Evolutionary conservation across 352 stramenopile genomes (phyloP).

Genomic region (Peronospora farinosa): DNA sequence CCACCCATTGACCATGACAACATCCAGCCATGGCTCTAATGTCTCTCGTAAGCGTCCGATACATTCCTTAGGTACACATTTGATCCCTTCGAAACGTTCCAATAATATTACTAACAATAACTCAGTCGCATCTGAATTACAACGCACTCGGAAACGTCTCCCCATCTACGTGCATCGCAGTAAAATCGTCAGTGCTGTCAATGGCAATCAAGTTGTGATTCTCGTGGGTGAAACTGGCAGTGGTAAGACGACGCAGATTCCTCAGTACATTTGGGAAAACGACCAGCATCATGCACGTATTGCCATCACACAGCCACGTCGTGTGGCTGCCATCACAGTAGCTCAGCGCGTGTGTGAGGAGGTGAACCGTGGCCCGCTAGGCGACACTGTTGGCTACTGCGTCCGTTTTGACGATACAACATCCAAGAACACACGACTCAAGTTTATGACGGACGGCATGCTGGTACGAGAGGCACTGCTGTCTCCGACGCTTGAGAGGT

Average conservation of each 20-base stretch:
- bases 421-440: slow-evolving; percentile 83
- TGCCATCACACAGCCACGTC: slow-evolving; percentile 77
- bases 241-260: slow-evolving; percentile 89
- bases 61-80: slow-evolving; percentile 2
- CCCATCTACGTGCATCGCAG: slow-evolving; percentile 70
- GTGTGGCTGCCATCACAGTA: slow-evolving; percentile 78
- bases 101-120: slow-evolving; percentile 34
- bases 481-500: slow-evolving; percentile 60
- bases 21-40: slow-evolving; percentile 3
- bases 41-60: slow-evolving; percentile 25
- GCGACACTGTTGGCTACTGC: slow-evolving; percentile 85
- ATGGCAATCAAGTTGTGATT: slow-evolving; percentile 72
- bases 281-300: slow-evolving; percentile 40
- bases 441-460: slow-evolving; percentile 91
- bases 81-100: slow-evolving; percentile 11
- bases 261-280: slow-evolving; percentile 80
- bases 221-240: slow-evolving; percentile 87
- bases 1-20: slow-evolving; percentile 21
- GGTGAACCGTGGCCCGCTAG: slow-evolving; percentile 38
- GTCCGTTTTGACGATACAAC: slow-evolving; percentile 93
- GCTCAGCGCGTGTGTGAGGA: slow-evolving; percentile 77
- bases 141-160: slow-evolving; percentile 55
- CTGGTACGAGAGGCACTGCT: slow-evolving; percentile 87
- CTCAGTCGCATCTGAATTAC: slow-evolving; percentile 33
- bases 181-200: slow-evolving; percentile 58